phyloP scores from a whole-genome alignment of 2,329 filamentous ascomycete genomes.

The Conoideocrella luteorostrata region DNA sequence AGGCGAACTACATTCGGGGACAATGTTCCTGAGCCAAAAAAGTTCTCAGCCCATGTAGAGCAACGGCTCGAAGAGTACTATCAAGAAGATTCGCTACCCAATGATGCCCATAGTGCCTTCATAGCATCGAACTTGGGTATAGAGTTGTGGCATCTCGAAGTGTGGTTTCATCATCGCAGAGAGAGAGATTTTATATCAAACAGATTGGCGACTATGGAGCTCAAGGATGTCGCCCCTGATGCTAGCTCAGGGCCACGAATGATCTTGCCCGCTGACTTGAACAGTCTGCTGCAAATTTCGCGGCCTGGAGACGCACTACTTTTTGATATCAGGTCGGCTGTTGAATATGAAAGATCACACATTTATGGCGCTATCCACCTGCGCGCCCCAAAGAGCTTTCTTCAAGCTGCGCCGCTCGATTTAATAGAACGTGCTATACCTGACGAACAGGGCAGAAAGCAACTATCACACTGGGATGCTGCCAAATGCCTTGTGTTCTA shows the following conservation, averaged over 20 bases:
- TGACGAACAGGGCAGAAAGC: constrained; percentile 40
- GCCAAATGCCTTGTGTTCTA: constrained; percentile 48
- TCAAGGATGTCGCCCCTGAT: constrained; percentile 28
- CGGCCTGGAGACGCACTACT: constrained; percentile 38
- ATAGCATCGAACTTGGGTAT: constrained; percentile 49
- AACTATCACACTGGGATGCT: constrained; percentile 40
- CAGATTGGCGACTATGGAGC: constrained; percentile 37
- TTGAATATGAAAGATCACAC: constrained; percentile 44
- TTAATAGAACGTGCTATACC: constrained; percentile 44
- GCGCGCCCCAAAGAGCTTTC: constrained; percentile 42
- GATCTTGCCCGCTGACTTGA: constrained; percentile 46
- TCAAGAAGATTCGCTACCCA: constrained; percentile 39
- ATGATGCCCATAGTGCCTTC: constrained; percentile 43
- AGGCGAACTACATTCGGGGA: constrained; percentile 33
- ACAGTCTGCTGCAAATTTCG: constrained; percentile 44
- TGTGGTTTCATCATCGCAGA: constrained; percentile 50
- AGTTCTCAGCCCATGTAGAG: constrained; percentile 43
- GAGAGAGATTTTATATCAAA: constrained; percentile 40
- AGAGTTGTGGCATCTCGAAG: constrained; percentile 43
- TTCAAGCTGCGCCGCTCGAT: constrained; percentile 41
- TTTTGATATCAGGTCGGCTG: constrained; percentile 42
- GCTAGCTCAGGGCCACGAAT: constrained; percentile 31
- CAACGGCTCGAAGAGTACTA: constrained; percentile 48
- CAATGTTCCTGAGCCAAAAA: constrained; percentile 35
- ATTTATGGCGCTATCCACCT: constrained; percentile 47